phyloP scores from a whole-genome alignment of 2,329 filamentous ascomycete genomes.

The Apiospora hydei region DNA sequence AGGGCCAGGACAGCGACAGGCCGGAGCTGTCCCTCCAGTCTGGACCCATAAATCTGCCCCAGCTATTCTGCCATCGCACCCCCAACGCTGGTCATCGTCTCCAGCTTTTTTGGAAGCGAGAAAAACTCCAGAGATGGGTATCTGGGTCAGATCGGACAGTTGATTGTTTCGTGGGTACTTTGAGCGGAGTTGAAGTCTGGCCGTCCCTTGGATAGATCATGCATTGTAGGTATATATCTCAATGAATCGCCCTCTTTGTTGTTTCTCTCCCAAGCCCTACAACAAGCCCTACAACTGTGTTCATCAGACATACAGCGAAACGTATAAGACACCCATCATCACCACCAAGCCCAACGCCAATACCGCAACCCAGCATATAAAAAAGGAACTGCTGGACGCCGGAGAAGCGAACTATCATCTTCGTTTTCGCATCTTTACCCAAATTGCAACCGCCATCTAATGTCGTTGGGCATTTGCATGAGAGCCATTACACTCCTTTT shows the following conservation, averaged over 20 bases:
- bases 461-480: slow-evolving; percentile 22
- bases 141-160: neutral
- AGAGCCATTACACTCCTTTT: slow-evolving; percentile 24
- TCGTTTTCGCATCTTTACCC: neutral
- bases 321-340: neutral
- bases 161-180: neutral
- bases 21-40: neutral
- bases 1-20: neutral
- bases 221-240: neutral
- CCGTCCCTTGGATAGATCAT: neutral
- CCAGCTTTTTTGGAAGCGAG: slow-evolving; percentile 8
- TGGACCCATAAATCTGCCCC: neutral
- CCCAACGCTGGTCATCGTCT: slow-evolving; percentile 12
- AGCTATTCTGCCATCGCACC: neutral
- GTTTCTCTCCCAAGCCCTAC: neutral
- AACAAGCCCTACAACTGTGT: neutral
- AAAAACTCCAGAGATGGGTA: slow-evolving; percentile 3
- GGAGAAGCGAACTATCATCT: neutral
- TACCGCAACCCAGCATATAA: neutral
- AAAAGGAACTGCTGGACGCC: neutral
- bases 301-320: slow-evolving; percentile 10
- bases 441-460: neutral
- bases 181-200: neutral
- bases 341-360: neutral
- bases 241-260: neutral